Evolutionary conservation across 78 protist genomes (phyloP).

Genomic region (Chrysochromulina parva): DNA sequence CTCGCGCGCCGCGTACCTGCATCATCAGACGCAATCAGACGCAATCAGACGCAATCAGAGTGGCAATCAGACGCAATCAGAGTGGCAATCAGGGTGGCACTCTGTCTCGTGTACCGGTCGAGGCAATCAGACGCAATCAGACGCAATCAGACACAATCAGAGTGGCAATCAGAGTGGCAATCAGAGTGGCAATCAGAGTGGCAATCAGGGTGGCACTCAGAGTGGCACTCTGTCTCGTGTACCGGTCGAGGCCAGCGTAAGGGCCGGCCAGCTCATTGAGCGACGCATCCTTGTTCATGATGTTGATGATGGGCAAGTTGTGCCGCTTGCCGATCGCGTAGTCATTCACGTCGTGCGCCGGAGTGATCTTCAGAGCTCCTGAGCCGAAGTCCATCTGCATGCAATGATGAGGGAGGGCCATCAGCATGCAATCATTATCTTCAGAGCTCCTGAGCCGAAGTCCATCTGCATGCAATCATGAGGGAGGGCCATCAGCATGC

Average conservation of each 20-base stretch:
- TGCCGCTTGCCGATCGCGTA: constrained; percentile 55
- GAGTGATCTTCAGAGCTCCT: constrained; percentile 82
- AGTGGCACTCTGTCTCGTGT: constrained; percentile 34
- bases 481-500: too few relatives aligned
- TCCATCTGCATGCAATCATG: too few relatives aligned
- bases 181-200: background rate
- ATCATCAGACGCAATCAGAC: too few relatives aligned
- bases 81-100: constrained; percentile 23
- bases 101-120: constrained; percentile 4
- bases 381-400: constrained; percentile 65
- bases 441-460: constrained; percentile 74
- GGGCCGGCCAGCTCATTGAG: background rate
- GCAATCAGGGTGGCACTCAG: background rate
- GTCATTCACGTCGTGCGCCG: constrained; percentile 72
- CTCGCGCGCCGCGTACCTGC: constrained; percentile 43
- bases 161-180: too few relatives aligned
- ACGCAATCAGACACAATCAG: too few relatives aligned
- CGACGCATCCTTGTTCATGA: constrained; percentile 57
- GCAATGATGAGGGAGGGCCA: too few relatives aligned
- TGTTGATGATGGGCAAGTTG: constrained; percentile 52
- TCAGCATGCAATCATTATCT: constrained; percentile 24
- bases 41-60: too few relatives aligned
- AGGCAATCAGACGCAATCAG: too few relatives aligned
- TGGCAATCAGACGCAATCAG: too few relatives aligned
- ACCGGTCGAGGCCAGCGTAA: background rate